Base-by-base conservation (phyloP, 805 yeast species). In the Ogataea philodendri region DNA sequence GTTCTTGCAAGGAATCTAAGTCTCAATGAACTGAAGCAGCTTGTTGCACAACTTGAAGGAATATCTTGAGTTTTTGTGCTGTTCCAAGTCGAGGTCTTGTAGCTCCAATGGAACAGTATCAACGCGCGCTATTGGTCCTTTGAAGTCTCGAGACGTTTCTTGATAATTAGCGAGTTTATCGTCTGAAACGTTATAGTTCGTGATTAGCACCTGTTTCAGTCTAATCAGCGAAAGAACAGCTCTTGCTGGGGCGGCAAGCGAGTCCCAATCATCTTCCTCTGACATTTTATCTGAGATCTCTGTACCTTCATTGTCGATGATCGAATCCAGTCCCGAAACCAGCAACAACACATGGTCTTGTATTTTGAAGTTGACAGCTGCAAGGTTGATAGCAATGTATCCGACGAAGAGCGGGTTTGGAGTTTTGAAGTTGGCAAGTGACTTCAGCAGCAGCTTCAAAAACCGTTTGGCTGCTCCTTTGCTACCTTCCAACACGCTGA, bases 281-380 rank as follows among this genome's bases (percentile, higher is more conserved):
- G 36, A 55, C 38, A 35, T 39, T 26, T 35, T 36, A 33, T 39
- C 48, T 10, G 58, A 55, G 9, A 73, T 41, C 16, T 65, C 64
- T 14, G 62, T 46, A 3, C 74, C 78, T 26, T 69, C 68, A 3
- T 62, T 55, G 1, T 68, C 49, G 2, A 74, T 46, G 0, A 67
- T 40, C 27, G 64, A 53, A 36, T 78, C 78, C 22, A 79, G 49
- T 1, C 62, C 67, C 28, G 60, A 54, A 3, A 76, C 48, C 1
- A 79, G 19, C 0, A 62, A 40, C 29, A 70, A 66, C 0, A 75
- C 68, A 33, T 81, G 86, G 37, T 80, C 85, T 29, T 67, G 52
- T 0, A 68, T 60, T 0, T 49, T 44, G 26, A 76, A 67, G 2
- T 59, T 61, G 10, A 69, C 47, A 2, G 50, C 52, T 1, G 69